Evolutionary conservation across 2,329 filamentous ascomycete genomes (phyloP).

Genomic region (Cladorrhinum sp.): DNA sequence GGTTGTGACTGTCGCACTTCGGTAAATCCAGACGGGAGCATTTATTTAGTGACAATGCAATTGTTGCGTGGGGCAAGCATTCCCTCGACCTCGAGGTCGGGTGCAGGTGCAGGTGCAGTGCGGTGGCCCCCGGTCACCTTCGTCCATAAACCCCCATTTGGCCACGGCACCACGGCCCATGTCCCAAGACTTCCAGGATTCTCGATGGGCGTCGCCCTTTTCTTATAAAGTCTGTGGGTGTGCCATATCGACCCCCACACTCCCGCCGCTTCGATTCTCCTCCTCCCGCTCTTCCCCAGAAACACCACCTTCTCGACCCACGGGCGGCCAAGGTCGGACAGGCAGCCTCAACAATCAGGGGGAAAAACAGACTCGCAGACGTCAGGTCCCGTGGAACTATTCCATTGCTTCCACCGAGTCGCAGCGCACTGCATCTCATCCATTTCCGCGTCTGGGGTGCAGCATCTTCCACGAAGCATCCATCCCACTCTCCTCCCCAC

Average conservation of each 20-base stretch:
- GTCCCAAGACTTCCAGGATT: background rate
- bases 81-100: background rate
- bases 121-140: background rate
- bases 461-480: background rate
- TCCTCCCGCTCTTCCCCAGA: conserved; percentile 27
- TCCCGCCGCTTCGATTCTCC: conserved; percentile 24
- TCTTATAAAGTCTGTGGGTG: conserved; percentile 18
- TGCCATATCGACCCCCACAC: conserved; percentile 29
- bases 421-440: conserved; percentile 10
- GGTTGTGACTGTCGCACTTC: background rate
- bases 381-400: conserved; percentile 19
- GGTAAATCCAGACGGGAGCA: background rate
- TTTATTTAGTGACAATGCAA: background rate
- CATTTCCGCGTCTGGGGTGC: background rate
- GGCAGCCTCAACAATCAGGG: conserved; percentile 17
- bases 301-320: conserved; percentile 20
- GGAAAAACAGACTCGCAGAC: conserved; percentile 10
- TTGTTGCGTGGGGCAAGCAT: conserved; percentile 1
- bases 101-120: background rate
- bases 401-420: conserved; percentile 4
- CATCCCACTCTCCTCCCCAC: background rate
- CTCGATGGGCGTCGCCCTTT: conserved; percentile 8
- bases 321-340: conserved; percentile 25
- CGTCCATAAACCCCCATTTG: conserved; percentile 13
- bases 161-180: conserved; percentile 19